Evolutionary conservation across 306 rosid genomes (phyloP).

Genomic region (Crataegus laevigata): DNA sequence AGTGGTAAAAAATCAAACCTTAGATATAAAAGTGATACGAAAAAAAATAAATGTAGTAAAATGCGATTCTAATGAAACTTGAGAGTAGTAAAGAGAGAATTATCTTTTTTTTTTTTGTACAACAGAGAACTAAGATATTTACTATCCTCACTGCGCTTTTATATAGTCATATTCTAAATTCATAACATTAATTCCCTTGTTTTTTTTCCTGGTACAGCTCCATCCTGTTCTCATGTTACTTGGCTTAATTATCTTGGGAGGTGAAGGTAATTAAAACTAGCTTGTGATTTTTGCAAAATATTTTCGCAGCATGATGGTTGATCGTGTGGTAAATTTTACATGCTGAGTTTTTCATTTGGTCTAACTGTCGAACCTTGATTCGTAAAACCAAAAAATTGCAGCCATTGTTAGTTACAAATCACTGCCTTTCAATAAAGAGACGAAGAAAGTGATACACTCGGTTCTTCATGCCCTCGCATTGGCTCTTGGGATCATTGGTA

Average conservation of each 20-base stretch:
- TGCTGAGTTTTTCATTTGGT: neutral
- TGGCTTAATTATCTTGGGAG: constrained; percentile 70
- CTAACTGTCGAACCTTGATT: neutral
- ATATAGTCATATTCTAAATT: neutral
- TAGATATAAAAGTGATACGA: no score
- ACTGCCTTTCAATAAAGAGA: constrained; percentile 54
- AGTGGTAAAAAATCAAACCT: no score
- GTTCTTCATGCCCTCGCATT: constrained; percentile 64
- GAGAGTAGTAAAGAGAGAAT: no score
- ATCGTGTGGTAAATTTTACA: neutral
- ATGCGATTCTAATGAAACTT: no score
- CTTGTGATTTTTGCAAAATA: neutral
- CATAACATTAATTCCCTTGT: neutral
- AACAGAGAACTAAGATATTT: no score
- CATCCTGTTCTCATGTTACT: constrained; percentile 73
- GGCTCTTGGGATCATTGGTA: constrained; percentile 63
- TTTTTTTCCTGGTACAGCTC: constrained; percentile 27
- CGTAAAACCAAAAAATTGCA: constrained; percentile 29
- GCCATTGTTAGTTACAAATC: constrained; percentile 78
- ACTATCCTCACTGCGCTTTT: no score
- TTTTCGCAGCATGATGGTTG: no score
- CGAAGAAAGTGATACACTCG: constrained; percentile 74
- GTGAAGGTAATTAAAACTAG: constrained; percentile 54
- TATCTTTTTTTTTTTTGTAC: no score
- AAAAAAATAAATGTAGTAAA: no score